Evolutionary conservation across 495 filamentous ascomycete genomes (phyloP), one percentile per base, ranked within the genome.

Genomic region (Achaetomiella virescens): DNA sequence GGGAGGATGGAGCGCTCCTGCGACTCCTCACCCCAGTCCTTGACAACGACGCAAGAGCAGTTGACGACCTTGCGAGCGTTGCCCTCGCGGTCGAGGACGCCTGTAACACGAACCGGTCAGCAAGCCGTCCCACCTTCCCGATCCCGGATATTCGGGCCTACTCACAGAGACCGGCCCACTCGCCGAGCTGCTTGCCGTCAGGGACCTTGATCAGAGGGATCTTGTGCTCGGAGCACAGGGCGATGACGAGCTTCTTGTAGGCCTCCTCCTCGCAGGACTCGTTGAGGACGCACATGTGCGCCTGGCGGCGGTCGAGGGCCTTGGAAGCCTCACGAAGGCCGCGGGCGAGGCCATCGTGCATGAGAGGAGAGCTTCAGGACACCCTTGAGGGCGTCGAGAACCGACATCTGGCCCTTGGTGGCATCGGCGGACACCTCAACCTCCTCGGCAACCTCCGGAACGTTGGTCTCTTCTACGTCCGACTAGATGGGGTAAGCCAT

Each of bases 51-150:
- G 81, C 93, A 97, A 68, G 92, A 97, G 88, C 93, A 98, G 85
- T 98, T 98, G 76, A 98, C 93, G 61, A 98, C 95, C 84, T 98
- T 98, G 75, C 93, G 87, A 59, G 93, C 90, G 76, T 97, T 98
- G 70, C 93, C 93, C 80, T 98, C 93, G 71, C 93, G 91, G 79
- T 98, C 93, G 70, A 98, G 84, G 66, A 95, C 90, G 77, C 92
- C 92, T 97, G 59, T 15, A 18, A 56, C 12, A 54, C 43, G 51
- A 4, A 25, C 21, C 17, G 15, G 52, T 60, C 40, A 66, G 59
- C 25, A 63, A 24, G 3, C 38, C 24, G 22, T 36, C 12, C 44
- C 15, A 0, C 12, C 0, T 45, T 6, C 47, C 29, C 44, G 6
- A 29, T 29, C 6, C 18, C 33, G 6, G 31, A 52, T 27, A 11